Evolutionary conservation across 2,329 filamentous ascomycete genomes (phyloP).

Genomic region (Pestalotiopsis sp.): DNA sequence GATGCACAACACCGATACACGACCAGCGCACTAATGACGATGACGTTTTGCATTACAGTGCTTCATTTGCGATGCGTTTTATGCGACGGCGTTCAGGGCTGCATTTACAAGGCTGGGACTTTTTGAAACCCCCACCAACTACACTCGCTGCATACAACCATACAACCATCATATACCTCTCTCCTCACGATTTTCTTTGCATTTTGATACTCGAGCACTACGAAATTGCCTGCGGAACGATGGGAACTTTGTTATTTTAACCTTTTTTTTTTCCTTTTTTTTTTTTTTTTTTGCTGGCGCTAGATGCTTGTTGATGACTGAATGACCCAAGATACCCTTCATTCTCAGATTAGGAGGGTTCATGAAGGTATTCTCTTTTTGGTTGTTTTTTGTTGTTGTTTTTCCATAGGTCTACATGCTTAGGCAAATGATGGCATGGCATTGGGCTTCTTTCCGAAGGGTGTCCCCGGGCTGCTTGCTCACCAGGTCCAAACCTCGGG

Average conservation of each 20-base stretch:
- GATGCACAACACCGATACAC: constrained; percentile 17
- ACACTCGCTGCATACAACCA: constrained; percentile 33
- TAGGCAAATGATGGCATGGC: neutral
- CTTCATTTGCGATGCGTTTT: constrained; percentile 10
- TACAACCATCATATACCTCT: constrained; percentile 13
- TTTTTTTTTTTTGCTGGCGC: too few relatives aligned
- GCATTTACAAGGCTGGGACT: constrained; percentile 20
- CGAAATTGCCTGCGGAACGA: neutral
- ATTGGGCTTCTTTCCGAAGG: neutral
- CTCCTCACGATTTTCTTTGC: constrained; percentile 16
- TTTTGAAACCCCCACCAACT: constrained; percentile 22
- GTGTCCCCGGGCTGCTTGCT: neutral
- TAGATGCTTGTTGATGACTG: constrained; percentile 29
- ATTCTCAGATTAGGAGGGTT: constrained; percentile 30
- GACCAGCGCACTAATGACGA: constrained; percentile 14
- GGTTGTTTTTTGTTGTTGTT: too few relatives aligned
- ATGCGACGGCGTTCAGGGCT: constrained; percentile 28
- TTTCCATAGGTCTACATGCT: too few relatives aligned
- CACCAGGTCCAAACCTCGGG: neutral
- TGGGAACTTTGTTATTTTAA: constrained; percentile 1
- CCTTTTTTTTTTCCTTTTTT: too few relatives aligned
- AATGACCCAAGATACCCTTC: constrained; percentile 35
- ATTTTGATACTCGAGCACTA: neutral
- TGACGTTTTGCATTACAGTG: neutral
- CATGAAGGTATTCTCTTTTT: constrained; percentile 3